Base-by-base conservation (phyloP, 2,329 filamentous ascomycete genomes). In the Calonectria pseudoturangicola region DNA sequence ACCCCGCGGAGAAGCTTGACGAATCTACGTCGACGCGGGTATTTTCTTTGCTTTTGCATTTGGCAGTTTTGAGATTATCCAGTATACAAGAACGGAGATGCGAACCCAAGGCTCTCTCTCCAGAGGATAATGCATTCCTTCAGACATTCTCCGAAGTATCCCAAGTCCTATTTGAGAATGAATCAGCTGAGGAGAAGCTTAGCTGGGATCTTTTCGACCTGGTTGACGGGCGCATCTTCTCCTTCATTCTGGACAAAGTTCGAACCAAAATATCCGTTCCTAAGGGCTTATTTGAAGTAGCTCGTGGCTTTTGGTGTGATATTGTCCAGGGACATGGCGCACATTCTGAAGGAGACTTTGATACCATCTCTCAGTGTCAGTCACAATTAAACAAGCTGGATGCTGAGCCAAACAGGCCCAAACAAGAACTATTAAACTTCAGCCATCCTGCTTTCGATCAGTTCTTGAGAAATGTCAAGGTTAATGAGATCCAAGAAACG, bases 361-460 rank as follows among this genome's bases (percentile, higher is more conserved):
- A 68, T 16, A 28, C 68, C 36, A 18, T 27, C 7, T 51, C 43
- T n/a, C 18, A 69, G 48, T n/a, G 25, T 51, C 6, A 16, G 1
- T n/a, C 43, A n/a, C 25, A 18, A 25, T 13, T 25, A 50, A 9
- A 30, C 43, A 56, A 39, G n/a, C 15, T 47, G 36, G 41, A 50
- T 47, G 13, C 27, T n/a, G n/a, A 4, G 18, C 25, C n/a, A 15
- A 8, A 18, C 71, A 41, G 13, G 47, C 36, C 16, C 28, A 15
- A 15, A 1, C 30, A 10, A 15, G 33, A 39, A 15, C 33, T n/a
- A 41, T 80, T 90, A 0, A 80, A 86, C 0, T 91, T 90, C 75
- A 85, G 79, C 2, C 87, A 90, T 50, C 83, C 85, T 0, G 80
- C 86, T 5, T 80, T 91, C 21, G 84, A 89, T 69, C 77, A 80